phyloP scores from a whole-genome alignment of 345 rosid species.

The Corchorus olitorius region DNA sequence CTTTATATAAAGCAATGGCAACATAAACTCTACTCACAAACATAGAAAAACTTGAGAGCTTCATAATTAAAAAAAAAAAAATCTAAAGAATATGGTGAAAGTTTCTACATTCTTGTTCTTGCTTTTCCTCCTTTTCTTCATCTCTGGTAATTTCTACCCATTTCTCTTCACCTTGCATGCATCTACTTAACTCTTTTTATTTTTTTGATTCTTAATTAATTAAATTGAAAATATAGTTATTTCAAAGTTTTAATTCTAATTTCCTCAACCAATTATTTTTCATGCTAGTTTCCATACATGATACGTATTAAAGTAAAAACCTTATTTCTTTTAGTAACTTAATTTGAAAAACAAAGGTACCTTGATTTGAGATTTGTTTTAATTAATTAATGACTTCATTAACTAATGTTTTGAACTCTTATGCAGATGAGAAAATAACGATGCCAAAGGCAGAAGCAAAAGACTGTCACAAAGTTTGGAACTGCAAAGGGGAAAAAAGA shows the following conservation, averaged over 20 bases:
- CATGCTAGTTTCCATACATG: too few relatives aligned
- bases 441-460: not conserved
- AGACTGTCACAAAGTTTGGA: slow-evolving; percentile 12
- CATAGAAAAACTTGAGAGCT: not conserved
- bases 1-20: not conserved
- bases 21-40: too few relatives aligned
- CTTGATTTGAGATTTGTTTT: not conserved
- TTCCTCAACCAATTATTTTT: too few relatives aligned
- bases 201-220: too few relatives aligned
- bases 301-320: too few relatives aligned
- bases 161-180: not conserved
- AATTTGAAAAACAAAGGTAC: too few relatives aligned
- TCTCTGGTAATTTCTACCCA: not conserved
- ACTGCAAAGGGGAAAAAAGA: not conserved
- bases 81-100: slow-evolving; percentile 10
- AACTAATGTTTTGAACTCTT: not conserved
- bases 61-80: too few relatives aligned
- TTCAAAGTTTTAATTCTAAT: too few relatives aligned
- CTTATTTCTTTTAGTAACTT: too few relatives aligned
- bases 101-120: not conserved
- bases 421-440: not conserved
- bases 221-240: too few relatives aligned
- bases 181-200: not conserved
- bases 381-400: too few relatives aligned
- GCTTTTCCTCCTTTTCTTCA: not conserved